These are phyloP conservation scores for Recurvomyces mirabilis DNA, from an alignment of 495 filamentous ascomycete species.

Conservation along the genomic window DNA sequence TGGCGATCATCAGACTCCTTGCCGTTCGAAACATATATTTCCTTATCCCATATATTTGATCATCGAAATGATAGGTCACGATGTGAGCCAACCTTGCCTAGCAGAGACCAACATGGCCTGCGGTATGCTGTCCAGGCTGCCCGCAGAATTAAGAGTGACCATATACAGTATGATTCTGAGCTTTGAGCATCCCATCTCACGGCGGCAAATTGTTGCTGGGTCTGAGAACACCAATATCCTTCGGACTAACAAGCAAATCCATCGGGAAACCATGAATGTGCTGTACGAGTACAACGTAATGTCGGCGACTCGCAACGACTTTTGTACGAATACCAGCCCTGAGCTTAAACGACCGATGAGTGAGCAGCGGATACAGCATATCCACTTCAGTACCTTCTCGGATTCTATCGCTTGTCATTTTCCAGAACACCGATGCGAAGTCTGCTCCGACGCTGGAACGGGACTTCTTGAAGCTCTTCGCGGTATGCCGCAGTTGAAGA, in stretches of 20 bases:
- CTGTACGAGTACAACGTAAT: background rate
- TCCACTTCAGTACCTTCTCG: slow-evolving; percentile 3
- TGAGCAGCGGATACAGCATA: background rate
- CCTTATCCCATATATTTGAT: too few species aligned
- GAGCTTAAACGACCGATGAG: background rate
- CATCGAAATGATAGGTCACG: too few species aligned
- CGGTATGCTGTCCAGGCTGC: background rate
- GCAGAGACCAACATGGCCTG: too few species aligned
- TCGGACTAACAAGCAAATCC: background rate
- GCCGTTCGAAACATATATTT: too few species aligned
- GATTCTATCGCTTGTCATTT: slow-evolving; percentile 7
- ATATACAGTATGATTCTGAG: background rate
- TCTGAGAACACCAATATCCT: background rate
- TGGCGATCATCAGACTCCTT: too few species aligned
- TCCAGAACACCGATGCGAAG: background rate
- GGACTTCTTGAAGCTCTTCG: background rate
- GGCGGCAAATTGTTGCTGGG: background rate
- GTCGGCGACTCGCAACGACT: background rate
- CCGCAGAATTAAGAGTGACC: background rate
- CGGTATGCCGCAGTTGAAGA: slow-evolving; percentile 2
- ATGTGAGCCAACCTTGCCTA: too few species aligned
- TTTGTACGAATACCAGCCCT: background rate
- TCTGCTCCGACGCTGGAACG: background rate
- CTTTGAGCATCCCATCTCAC: background rate
- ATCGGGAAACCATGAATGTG: background rate